Evolutionary conservation across 305 asterid genomes (phyloP).

Genomic region (Stenogyne calaminthoides): DNA sequence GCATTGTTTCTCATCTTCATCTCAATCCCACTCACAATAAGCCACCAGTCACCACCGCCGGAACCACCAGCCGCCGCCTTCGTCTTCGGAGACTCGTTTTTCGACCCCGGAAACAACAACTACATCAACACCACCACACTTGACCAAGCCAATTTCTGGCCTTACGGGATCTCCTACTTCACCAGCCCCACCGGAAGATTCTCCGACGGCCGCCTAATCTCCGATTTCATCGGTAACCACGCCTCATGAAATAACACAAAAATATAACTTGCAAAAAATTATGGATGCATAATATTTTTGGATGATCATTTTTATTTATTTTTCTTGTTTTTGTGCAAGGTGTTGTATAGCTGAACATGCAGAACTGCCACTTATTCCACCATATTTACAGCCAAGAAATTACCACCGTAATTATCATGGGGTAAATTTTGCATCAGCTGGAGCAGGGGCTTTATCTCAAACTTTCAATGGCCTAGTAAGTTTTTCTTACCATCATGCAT

Average conservation of each 20-base stretch:
- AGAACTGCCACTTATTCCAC: conserved; percentile 47
- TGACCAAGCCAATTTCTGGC: conserved; percentile 65
- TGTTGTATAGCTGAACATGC: conserved; percentile 51
- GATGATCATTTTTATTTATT: neutral
- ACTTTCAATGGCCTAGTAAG: conserved; percentile 63
- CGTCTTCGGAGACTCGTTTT: conserved; percentile 69
- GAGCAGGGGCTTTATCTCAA: conserved; percentile 63
- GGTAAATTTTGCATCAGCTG: conserved; percentile 73
- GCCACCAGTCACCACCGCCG: neutral
- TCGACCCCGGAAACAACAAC: conserved; percentile 73
- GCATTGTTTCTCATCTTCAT: conserved; percentile 30
- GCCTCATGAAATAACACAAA: too few species aligned
- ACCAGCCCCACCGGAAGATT: conserved; percentile 65
- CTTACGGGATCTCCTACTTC: conserved; percentile 63
- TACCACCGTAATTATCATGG: conserved; percentile 31
- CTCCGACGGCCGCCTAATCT: conserved; percentile 66
- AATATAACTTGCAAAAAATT: too few species aligned
- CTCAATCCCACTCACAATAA: conserved; percentile 20
- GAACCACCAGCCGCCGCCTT: conserved; percentile 34
- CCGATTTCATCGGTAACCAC: conserved; percentile 62
- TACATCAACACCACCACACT: conserved; percentile 64
- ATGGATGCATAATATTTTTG: too few species aligned
- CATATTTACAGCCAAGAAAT: conserved; percentile 50
- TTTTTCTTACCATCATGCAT: neutral
- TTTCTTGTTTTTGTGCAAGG: conserved; percentile 24